Conservation (phyloP, 2,329 filamentous ascomycete genomes). For the Penicillium sp. region DNA sequence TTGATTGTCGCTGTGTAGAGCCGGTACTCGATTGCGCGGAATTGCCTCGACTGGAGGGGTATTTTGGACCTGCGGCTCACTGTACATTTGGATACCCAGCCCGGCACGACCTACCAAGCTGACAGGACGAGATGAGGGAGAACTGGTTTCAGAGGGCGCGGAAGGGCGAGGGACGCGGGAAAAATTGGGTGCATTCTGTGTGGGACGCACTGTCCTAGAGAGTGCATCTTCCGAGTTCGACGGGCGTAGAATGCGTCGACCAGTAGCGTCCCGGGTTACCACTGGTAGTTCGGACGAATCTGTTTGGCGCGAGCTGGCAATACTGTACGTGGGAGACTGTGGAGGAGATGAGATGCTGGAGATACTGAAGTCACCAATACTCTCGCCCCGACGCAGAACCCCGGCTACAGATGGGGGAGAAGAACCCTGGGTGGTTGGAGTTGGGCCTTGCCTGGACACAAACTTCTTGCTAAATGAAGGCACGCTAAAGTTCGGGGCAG, state of each 20-base stretch:
- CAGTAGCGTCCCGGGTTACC: conserved; percentile 12
- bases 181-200: conserved; percentile 13
- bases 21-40: conserved; percentile 16
- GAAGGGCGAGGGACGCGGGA: conserved; percentile 17
- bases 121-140: conserved; percentile 21
- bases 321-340: conserved; percentile 32
- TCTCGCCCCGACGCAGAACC: conserved; percentile 14
- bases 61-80: conserved; percentile 6
- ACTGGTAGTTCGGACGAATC: conserved; percentile 22
- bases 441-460: conserved; percentile 20
- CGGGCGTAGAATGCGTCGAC: conserved; percentile 24
- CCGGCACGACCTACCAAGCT: conserved; percentile 21
- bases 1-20: conserved; percentile 12
- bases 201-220: conserved; percentile 15
- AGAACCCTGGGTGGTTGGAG: conserved; percentile 13
- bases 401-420: conserved; percentile 16
- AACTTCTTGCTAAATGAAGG: conserved; percentile 43
- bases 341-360: conserved; percentile 31
- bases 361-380: conserved; percentile 18
- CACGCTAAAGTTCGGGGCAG: conserved; percentile 44
- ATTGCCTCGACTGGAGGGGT: conserved; percentile 11
- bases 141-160: conserved; percentile 11
- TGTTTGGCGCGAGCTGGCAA: conserved; percentile 22
- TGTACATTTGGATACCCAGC: conserved; percentile 12
- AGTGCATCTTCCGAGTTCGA: conserved; percentile 33